These are phyloP conservation scores for Gastrolobium bilobum DNA, from an alignment of 306 rosid species.

Conservation along the genomic window DNA sequence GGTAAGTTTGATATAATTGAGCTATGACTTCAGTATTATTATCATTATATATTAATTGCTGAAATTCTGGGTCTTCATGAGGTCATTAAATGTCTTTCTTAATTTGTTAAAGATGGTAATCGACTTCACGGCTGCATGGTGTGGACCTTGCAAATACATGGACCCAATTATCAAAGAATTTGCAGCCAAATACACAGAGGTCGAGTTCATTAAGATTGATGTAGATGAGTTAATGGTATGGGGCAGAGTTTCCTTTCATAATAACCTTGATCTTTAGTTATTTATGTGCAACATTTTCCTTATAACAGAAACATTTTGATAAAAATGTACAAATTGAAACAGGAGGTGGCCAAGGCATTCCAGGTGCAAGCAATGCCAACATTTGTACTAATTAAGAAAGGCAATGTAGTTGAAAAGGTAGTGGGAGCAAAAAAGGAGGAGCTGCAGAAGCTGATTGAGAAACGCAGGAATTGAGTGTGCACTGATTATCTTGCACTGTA, in stretches of 20 bases:
- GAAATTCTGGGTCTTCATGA: neutral
- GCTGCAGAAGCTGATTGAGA: constrained; percentile 64
- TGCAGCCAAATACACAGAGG: constrained; percentile 55
- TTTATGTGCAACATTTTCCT: neutral
- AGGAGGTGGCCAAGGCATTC: constrained; percentile 65
- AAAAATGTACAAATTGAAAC: constrained; percentile 29
- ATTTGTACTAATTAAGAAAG: constrained; percentile 67
- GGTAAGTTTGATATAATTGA: constrained; percentile 65
- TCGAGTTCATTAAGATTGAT: constrained; percentile 51
- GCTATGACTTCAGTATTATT: too few species aligned
- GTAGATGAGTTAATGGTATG: constrained; percentile 49
- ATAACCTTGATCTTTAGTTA: neutral
- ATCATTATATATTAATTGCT: neutral
- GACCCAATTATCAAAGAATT: constrained; percentile 60
- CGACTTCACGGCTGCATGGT: constrained; percentile 78
- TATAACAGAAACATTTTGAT: too few species aligned
- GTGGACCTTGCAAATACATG: constrained; percentile 71
- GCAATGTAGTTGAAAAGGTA: constrained; percentile 61
- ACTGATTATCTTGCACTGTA: neutral
- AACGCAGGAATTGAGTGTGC: constrained; percentile 53
- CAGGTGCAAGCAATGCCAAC: constrained; percentile 36
- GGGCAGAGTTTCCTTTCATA: too few species aligned
- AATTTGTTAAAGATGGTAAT: constrained; percentile 60
- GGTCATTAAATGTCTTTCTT: neutral
- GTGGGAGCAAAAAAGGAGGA: constrained; percentile 69